Conservation (phyloP, 139 green algal species). For the Haematococcus lacustris region DNA sequence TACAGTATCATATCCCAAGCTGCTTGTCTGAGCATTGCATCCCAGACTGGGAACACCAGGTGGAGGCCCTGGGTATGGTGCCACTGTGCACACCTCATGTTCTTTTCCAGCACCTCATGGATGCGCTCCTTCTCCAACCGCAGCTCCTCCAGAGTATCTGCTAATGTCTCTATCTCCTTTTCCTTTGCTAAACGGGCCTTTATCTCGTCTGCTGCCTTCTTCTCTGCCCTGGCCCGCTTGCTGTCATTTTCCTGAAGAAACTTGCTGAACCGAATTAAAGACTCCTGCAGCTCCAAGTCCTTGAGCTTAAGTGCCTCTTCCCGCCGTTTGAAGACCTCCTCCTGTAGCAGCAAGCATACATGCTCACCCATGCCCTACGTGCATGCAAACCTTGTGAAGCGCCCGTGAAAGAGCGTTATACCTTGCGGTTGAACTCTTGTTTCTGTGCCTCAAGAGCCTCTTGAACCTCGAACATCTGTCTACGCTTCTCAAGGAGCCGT, state of each 20-base stretch:
- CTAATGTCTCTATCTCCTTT: constrained; percentile 70
- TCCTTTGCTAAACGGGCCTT: constrained; percentile 66
- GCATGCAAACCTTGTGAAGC: no score
- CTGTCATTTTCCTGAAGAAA: constrained; percentile 87
- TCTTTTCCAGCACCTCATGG: constrained; percentile 59
- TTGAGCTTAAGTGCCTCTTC: constrained; percentile 83
- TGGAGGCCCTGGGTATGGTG: no score
- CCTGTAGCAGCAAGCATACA: no score
- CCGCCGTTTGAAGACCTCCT: constrained; percentile 73
- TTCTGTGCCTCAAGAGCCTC: constrained; percentile 82
- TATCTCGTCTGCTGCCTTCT: constrained; percentile 76
- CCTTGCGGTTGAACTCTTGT: constrained; percentile 67
- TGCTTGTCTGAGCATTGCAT: no score
- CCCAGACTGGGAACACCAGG: no score
- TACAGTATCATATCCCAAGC: no score
- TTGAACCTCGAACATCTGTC: constrained; percentile 92
- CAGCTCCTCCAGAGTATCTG: constrained; percentile 62
- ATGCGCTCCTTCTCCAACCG: constrained; percentile 57
- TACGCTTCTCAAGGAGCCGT: constrained; percentile 80
- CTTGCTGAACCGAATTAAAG: constrained; percentile 84
- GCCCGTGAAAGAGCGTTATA: not conserved
- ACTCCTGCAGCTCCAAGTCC: constrained; percentile 87
- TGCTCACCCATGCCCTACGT: no score
- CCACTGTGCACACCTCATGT: constrained; percentile 60
- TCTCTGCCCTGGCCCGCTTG: constrained; percentile 75